These are phyloP conservation scores for Candida montana DNA, from an alignment of 805 yeast genomes.

Conservation along the genomic window DNA sequence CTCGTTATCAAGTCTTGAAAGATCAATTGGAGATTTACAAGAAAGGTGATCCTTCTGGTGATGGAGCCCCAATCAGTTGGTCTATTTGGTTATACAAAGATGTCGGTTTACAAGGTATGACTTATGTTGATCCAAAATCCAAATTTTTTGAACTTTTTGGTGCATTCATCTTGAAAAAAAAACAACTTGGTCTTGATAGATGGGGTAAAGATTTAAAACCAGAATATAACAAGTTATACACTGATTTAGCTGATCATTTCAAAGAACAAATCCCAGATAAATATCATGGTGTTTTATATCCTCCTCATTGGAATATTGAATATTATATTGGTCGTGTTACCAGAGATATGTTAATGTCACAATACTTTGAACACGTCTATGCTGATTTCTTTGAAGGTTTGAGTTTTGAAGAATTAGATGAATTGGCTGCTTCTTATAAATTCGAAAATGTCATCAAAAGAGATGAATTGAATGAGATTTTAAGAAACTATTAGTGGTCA, in stretches of 20 bases:
- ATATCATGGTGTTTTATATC: slow-evolving; percentile 36
- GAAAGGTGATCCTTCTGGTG: slow-evolving; percentile 44
- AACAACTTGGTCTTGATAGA: slow-evolving; percentile 39
- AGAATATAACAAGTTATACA: slow-evolving; percentile 32
- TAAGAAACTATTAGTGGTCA: slow-evolving; percentile 10
- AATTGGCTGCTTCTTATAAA: slow-evolving; percentile 45
- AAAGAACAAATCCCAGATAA: slow-evolving; percentile 36
- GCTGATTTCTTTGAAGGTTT: slow-evolving; percentile 40
- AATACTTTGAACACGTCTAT: slow-evolving; percentile 39
- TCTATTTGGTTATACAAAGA: slow-evolving; percentile 51
- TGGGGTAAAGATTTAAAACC: slow-evolving; percentile 47
- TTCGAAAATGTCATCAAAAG: slow-evolving; percentile 40
- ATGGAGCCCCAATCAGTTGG: slow-evolving; percentile 41
- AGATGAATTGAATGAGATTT: slow-evolving; percentile 33
- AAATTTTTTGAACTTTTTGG: slow-evolving; percentile 39
- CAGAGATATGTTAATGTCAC: slow-evolving; percentile 39
- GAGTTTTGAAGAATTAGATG: slow-evolving; percentile 42
- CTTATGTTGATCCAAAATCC: slow-evolving; percentile 40
- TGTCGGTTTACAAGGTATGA: slow-evolving; percentile 46
- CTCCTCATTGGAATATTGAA: slow-evolving; percentile 33
- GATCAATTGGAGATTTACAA: slow-evolving; percentile 42
- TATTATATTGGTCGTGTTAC: slow-evolving; percentile 35
- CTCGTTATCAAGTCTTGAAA: slow-evolving; percentile 38
- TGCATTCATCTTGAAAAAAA: slow-evolving; percentile 38
- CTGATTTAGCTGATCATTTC: slow-evolving; percentile 33